These are phyloP conservation scores for Quercus suber DNA, from an alignment of 306 rosid genomes.

Conservation along the genomic window DNA sequence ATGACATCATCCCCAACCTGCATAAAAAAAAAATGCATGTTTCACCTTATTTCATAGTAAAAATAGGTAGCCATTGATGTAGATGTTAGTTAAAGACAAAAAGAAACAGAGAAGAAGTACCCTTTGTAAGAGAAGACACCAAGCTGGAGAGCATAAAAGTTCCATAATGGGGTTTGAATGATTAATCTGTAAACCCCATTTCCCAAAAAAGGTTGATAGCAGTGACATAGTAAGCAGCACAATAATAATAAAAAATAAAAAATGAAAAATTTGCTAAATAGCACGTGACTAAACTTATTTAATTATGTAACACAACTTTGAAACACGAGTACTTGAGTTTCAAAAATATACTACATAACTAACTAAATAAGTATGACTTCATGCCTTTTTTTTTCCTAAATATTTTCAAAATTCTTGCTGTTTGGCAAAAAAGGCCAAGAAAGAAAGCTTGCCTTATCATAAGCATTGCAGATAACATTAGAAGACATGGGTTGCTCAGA, in stretches of 20 bases:
- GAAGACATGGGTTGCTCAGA: slow-evolving; percentile 6
- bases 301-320: too few species aligned
- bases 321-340: too few species aligned
- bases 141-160: slow-evolving; percentile 54
- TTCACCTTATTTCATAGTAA: neutral
- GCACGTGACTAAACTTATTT: too few species aligned
- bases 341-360: too few species aligned
- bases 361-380: too few species aligned
- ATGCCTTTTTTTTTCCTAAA: too few species aligned
- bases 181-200: slow-evolving; percentile 26
- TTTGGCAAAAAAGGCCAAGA: neutral
- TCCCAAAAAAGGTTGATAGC: too few species aligned
- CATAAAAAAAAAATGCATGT: slow-evolving; percentile 3
- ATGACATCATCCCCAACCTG: slow-evolving; percentile 69
- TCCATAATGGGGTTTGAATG: slow-evolving; percentile 47
- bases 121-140: slow-evolving; percentile 70
- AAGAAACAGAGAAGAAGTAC: slow-evolving; percentile 28
- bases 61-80: neutral
- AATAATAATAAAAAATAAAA: too few species aligned
- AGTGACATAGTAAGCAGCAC: too few species aligned
- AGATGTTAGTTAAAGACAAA: neutral
- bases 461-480: slow-evolving; percentile 62
- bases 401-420: too few species aligned
- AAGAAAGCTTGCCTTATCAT: slow-evolving; percentile 38
- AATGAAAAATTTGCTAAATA: too few species aligned